A percentile compares a stretch with the other conserved stretches of the same genome.
Evolutionary conservation across 2,329 filamentous ascomycete genomes (phyloP).

Genomic region (Cercospora canescens): DNA sequence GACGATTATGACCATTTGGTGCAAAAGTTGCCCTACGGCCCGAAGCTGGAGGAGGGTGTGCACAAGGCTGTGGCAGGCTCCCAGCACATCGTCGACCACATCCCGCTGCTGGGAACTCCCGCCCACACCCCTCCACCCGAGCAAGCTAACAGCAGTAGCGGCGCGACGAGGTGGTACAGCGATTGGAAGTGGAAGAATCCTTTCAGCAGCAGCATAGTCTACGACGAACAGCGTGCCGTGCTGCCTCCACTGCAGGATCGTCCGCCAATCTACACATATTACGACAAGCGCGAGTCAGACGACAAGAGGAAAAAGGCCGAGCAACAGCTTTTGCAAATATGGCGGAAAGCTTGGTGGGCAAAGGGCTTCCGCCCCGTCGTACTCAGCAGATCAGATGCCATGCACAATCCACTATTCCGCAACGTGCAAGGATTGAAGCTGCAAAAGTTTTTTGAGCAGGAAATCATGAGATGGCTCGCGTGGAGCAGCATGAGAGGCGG

Average conservation of each 20-base stretch:
- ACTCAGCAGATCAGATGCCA: slow-evolving; percentile 75
- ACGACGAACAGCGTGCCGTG: slow-evolving; percentile 80
- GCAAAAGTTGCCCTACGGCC: slow-evolving; percentile 35
- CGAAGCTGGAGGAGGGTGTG: slow-evolving; percentile 41
- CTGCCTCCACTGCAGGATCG: slow-evolving; percentile 73
- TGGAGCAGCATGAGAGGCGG: slow-evolving; percentile 91
- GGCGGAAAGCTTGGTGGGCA: slow-evolving; percentile 94
- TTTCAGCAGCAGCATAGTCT: slow-evolving; percentile 76
- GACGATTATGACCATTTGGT: slow-evolving; percentile 31
- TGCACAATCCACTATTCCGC: slow-evolving; percentile 76
- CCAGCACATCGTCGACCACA: slow-evolving; percentile 41
- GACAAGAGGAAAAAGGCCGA: slow-evolving; percentile 69
- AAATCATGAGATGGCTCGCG: slow-evolving; percentile 83
- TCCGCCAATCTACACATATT: slow-evolving; percentile 85
- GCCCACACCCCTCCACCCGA: slow-evolving; percentile 71
- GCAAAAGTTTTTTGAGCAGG: slow-evolving; percentile 62
- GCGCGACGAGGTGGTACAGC: slow-evolving; percentile 79
- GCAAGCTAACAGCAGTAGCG: slow-evolving; percentile 76
- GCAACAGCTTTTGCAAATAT: slow-evolving; percentile 75
- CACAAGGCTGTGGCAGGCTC: slow-evolving; percentile 39
- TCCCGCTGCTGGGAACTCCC: slow-evolving; percentile 63
- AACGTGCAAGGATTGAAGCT: slow-evolving; percentile 65
- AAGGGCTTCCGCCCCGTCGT: slow-evolving; percentile 87
- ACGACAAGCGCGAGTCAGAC: slow-evolving; percentile 67
- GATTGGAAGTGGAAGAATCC: slow-evolving; percentile 90